A percentile compares a stretch with the other conserved stretches of the same genome.
These are phyloP conservation scores for Debaryomycetaceae sp. DNA, from an alignment of 1,139 yeast species.

Conservation along the genomic window DNA sequence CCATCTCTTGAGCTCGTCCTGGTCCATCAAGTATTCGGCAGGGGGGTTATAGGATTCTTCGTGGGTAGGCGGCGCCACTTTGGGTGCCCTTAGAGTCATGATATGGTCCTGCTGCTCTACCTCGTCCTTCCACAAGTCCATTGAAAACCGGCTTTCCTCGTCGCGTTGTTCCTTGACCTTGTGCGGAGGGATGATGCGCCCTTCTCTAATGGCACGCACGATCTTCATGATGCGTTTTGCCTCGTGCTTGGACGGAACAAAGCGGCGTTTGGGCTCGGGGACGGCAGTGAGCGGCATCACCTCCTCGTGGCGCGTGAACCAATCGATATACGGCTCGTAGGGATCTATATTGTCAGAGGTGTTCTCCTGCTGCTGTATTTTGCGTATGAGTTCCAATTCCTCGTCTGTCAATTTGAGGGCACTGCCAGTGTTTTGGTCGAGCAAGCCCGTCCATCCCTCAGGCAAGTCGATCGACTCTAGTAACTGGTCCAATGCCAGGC, in stretches of 20 bases:
- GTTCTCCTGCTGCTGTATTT: slow-evolving; percentile 75
- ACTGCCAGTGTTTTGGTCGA: slow-evolving; percentile 86
- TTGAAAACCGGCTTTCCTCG: slow-evolving; percentile 40
- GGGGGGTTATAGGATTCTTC: slow-evolving; percentile 98
- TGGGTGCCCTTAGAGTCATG: slow-evolving; percentile 92
- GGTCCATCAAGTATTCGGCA: slow-evolving; percentile 75
- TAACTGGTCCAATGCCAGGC: slow-evolving; percentile 83
- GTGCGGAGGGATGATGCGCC: slow-evolving; percentile 73
- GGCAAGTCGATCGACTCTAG: slow-evolving; percentile 88
- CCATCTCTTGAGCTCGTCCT: slow-evolving; percentile 72
- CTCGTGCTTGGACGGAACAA: slow-evolving; percentile 93
- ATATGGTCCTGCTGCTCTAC: slow-evolving; percentile 53
- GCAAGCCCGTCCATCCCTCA: slow-evolving; percentile 96
- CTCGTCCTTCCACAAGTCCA: slow-evolving; percentile 80
- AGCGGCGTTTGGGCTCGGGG: slow-evolving; percentile 96
- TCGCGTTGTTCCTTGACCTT: slow-evolving; percentile 43
- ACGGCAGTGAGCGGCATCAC: slow-evolving; percentile 87
- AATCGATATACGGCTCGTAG: slow-evolving; percentile 87
- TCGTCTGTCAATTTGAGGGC: slow-evolving; percentile 77
- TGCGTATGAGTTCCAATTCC: slow-evolving; percentile 79
- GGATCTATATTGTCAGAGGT: slow-evolving; percentile 78
- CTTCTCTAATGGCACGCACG: slow-evolving; percentile 93
- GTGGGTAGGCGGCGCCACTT: slow-evolving; percentile 89
- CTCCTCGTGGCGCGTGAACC: slow-evolving; percentile 83
- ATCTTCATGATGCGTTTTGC: slow-evolving; percentile 94